Evolutionary conservation across 176 grass and related monocot genomes (phyloP).

Genomic region (Juncus effusus): DNA sequence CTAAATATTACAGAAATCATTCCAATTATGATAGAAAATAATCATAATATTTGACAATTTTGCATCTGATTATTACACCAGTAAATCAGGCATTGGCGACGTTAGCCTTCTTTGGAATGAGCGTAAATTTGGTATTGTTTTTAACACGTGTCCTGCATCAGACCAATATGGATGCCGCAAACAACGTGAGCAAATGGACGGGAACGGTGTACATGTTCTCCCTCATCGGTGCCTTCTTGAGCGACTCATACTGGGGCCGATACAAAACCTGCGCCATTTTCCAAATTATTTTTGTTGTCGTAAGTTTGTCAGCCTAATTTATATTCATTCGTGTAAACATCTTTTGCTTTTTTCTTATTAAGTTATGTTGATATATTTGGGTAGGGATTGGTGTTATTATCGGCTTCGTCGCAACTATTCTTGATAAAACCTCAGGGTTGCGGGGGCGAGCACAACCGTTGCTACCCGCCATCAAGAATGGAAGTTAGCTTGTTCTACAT

Average conservation of each 20-base stretch:
- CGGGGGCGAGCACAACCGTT: slow-evolving; percentile 43
- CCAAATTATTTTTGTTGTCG: slow-evolving; percentile 80
- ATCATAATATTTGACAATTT: too few species aligned
- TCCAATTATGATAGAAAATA: too few species aligned
- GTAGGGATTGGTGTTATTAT: slow-evolving; percentile 73
- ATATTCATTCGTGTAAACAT: background rate
- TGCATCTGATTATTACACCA: slow-evolving; percentile 13
- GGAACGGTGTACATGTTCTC: slow-evolving; percentile 99
- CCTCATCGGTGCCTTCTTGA: slow-evolving; percentile 88
- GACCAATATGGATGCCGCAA: slow-evolving; percentile 78
- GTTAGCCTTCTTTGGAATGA: slow-evolving; percentile 90
- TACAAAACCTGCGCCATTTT: slow-evolving; percentile 92
- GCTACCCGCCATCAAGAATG: slow-evolving; percentile 44
- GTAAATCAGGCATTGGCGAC: slow-evolving; percentile 93
- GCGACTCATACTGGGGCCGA: slow-evolving; percentile 93
- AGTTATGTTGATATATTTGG: background rate
- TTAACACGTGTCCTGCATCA: slow-evolving; percentile 84
- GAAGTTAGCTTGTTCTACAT: slow-evolving; percentile 78
- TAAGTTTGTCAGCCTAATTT: slow-evolving; percentile 30
- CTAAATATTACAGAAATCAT: too few species aligned
- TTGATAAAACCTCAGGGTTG: slow-evolving; percentile 57
- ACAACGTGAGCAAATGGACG: slow-evolving; percentile 99
- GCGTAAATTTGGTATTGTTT: slow-evolving; percentile 93
- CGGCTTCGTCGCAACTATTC: slow-evolving; percentile 55
- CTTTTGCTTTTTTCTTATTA: background rate